A percentile compares a stretch with the other conserved stretches of the same genome.
These are phyloP conservation scores for Chaetomiaceae sp. DNA, from an alignment of 2,329 filamentous ascomycete genomes.

Conservation along the genomic window DNA sequence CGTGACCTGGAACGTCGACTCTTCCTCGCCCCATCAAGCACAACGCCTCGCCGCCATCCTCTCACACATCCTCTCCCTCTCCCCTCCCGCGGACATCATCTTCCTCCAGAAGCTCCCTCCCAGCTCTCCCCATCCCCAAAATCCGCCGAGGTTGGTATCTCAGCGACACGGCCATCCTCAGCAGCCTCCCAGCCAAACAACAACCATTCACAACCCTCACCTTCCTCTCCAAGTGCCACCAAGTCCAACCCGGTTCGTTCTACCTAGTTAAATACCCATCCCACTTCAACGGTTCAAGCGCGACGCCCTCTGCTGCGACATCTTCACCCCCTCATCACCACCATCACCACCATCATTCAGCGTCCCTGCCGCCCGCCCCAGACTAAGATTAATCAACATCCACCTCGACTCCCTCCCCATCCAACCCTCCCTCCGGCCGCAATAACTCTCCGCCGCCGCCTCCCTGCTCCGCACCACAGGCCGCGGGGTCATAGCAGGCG, in stretches of 20 bases:
- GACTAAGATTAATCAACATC: not conserved
- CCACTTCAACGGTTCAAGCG: not conserved
- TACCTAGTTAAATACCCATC: not conserved
- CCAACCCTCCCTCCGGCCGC: slow-evolving; percentile 1
- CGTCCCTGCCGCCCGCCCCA: not conserved
- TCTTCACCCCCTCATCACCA: not conserved
- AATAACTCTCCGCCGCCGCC: not conserved
- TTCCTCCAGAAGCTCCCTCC: slow-evolving; percentile 2
- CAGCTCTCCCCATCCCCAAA: not conserved
- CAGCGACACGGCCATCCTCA: not conserved
- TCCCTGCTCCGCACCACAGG: not conserved
- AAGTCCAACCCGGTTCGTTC: not conserved
- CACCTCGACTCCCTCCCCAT: slow-evolving; percentile 10
- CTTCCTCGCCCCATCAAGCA: not conserved
- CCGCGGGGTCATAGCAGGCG: not conserved
- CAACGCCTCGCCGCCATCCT: not conserved
- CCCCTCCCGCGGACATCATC: not conserved
- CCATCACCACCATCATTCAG: not conserved
- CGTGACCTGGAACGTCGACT: slow-evolving; percentile 9
- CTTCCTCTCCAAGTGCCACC: slow-evolving; percentile 5
- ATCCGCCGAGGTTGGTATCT: not conserved
- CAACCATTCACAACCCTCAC: slow-evolving; percentile 3
- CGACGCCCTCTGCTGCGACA: slow-evolving; percentile 8
- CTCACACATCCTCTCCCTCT: not conserved
- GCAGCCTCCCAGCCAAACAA: not conserved